phyloP scores from a whole-genome alignment of 2,329 filamentous ascomycete genomes.

The Alternaria rosae region DNA sequence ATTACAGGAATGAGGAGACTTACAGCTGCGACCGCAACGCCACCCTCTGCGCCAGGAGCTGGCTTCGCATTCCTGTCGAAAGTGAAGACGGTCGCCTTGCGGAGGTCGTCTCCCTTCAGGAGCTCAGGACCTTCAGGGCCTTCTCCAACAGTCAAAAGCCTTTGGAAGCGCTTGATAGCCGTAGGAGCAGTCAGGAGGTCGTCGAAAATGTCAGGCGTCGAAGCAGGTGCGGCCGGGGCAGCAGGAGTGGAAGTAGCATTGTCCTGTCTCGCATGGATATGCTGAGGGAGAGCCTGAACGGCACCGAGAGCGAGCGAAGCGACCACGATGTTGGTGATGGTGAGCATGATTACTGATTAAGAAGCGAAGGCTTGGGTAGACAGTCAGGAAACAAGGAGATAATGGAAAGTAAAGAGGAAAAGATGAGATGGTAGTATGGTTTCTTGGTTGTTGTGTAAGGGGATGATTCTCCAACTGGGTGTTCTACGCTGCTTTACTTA shows the following conservation, averaged over 20 bases:
- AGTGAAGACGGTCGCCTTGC: conserved; percentile 68
- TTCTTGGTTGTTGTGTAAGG: conserved; percentile 36
- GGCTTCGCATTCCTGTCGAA: conserved; percentile 55
- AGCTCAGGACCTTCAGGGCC: conserved; percentile 23
- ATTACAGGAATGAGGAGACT: background rate
- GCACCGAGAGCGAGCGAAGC: conserved; percentile 41
- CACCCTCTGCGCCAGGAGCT: conserved; percentile 62
- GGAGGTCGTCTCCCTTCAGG: conserved; percentile 41
- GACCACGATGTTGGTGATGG: conserved; percentile 44
- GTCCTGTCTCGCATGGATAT: background rate
- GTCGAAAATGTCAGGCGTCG: conserved; percentile 34
- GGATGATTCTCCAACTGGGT: conserved; percentile 25
- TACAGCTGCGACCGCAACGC: conserved; percentile 37
- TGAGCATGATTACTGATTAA: conserved; percentile 45
- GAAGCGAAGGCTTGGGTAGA: conserved; percentile 28
- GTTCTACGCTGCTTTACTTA: conserved; percentile 31
- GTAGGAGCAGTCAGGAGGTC: conserved; percentile 45
- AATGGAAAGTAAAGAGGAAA: conserved; percentile 26
- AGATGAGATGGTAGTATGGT: conserved; percentile 30
- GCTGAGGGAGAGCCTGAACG: conserved; percentile 42
- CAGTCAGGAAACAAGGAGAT: conserved; percentile 25
- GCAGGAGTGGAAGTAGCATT: conserved; percentile 9
- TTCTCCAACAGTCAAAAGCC: conserved; percentile 41
- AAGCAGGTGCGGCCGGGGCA: conserved; percentile 11
- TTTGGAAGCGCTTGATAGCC: conserved; percentile 50